phyloP scores from a whole-genome alignment of 371 early-diverging fungal species.

The Mortierella sp. region DNA sequence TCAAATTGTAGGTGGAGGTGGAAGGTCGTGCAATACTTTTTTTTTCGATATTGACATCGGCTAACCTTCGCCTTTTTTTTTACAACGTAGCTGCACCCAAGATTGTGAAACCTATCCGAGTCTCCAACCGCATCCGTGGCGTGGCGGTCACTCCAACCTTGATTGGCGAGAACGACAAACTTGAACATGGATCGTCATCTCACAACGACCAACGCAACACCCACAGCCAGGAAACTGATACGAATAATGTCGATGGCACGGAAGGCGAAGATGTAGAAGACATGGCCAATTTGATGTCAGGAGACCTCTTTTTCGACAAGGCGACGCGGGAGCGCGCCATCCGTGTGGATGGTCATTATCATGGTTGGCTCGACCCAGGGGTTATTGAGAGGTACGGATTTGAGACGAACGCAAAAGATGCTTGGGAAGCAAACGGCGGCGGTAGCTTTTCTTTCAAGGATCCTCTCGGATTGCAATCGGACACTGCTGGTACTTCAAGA shows the following conservation, averaged over 20 bases:
- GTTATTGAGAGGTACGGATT: conserved; percentile 73
- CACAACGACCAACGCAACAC: neutral
- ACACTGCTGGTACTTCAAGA: neutral
- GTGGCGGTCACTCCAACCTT: conserved; percentile 21
- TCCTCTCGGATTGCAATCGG: conserved; percentile 60
- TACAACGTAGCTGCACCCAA: neutral
- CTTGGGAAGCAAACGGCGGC: conserved; percentile 84
- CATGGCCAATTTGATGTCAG: conserved; percentile 63
- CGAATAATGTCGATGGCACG: neutral
- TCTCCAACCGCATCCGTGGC: conserved; percentile 43
- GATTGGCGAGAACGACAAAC: conserved; percentile 35
- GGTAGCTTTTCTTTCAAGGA: conserved; percentile 78
- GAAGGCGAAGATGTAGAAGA: conserved; percentile 48
- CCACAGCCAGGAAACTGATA: neutral
- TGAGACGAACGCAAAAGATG: conserved; percentile 69
- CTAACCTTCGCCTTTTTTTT: neutral
- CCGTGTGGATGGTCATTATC: conserved; percentile 72
- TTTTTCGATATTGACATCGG: neutral
- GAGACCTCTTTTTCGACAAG: conserved; percentile 70
- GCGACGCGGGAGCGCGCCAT: conserved; percentile 66
- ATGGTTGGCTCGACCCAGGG: conserved; percentile 73
- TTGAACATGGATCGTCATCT: neutral
- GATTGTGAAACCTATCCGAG: conserved; percentile 25
- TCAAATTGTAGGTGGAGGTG: too few species aligned
- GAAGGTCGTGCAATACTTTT: neutral